Evolutionary conservation across 768 basidiomycete species (phyloP).

Genomic region (Candolleomyces efflorescens): DNA sequence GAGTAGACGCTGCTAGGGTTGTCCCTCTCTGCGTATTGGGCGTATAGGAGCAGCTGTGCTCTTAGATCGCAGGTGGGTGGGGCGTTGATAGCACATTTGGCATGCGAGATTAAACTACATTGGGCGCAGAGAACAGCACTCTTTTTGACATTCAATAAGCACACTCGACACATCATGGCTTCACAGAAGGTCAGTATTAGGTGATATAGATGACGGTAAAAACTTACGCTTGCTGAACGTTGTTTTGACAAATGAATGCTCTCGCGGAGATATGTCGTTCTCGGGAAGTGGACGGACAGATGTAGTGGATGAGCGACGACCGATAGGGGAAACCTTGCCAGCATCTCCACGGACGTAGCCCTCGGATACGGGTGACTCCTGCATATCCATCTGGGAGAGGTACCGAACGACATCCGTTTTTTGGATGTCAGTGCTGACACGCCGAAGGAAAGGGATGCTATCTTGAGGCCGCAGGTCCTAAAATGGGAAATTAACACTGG

Average conservation of each 20-base stretch:
- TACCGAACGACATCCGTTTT: slow-evolving; percentile 63
- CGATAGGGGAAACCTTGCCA: slow-evolving; percentile 30
- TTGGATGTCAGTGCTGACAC: slow-evolving; percentile 83
- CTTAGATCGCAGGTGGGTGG: slow-evolving; percentile 81
- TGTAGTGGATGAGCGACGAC: slow-evolving; percentile 35
- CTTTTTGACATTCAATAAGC: slow-evolving; percentile 75
- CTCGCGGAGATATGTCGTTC: slow-evolving; percentile 55
- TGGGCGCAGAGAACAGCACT: slow-evolving; percentile 83
- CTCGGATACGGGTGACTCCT: slow-evolving; percentile 37
- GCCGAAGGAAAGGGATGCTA: slow-evolving; percentile 90
- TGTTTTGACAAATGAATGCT: slow-evolving; percentile 88
- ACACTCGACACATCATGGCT: slow-evolving; percentile 90
- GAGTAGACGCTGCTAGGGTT: slow-evolving; percentile 50
- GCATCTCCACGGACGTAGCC: slow-evolving; percentile 30
- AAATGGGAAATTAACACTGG: slow-evolving; percentile 18
- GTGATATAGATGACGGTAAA: slow-evolving; percentile 3
- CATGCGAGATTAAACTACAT: slow-evolving; percentile 86
- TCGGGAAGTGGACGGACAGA: slow-evolving; percentile 36
- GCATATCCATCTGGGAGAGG: slow-evolving; percentile 42
- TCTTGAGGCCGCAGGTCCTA: slow-evolving; percentile 85
- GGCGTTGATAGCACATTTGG: slow-evolving; percentile 68
- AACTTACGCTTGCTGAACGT: slow-evolving; percentile 86
- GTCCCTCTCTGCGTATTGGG: slow-evolving; percentile 72
- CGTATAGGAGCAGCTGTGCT: slow-evolving; percentile 72
- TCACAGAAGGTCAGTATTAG: slow-evolving; percentile 11